Evolutionary conservation across 768 basidiomycete species (phyloP), one percentile per base, ranked within the genome.

Genomic region (Calocybe cyanea): DNA sequence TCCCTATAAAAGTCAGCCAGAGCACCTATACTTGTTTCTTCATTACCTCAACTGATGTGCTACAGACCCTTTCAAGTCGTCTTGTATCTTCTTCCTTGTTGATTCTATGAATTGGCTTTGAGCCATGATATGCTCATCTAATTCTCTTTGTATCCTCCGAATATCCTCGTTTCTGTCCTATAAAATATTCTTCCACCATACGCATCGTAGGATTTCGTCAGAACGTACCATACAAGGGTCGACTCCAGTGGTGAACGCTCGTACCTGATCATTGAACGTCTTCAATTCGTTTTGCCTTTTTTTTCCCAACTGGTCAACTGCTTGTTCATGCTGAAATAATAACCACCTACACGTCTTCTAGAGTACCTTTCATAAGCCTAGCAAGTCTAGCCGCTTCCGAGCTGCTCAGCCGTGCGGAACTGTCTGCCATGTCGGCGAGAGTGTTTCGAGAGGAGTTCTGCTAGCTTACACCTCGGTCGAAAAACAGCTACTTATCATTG

Each of bases 31-130:
- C 25, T 17, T 24, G 28, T 14, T 33, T 1, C 21, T n/a, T 13
- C 32, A 69, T 21, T 44, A 70, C 72, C 57, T 59, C 54, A 73
- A 52, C 15, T 60, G 48, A 17, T 63, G 57, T 0, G 48, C 42
- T 17, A 68, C 52, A 28, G 48, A 21, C 3, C 28, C 43, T 39
- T 56, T 57, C 28, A 62, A 55, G 21, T 56, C 56, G 7, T 60
- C 57, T 21, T 52, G 47, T 14, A 64, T 59, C 15, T 20, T 54
- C 32, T 47, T 55, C 48, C 59, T 67, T 23, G 64, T 62, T 19
- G 56, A 61, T 13, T 57, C 53, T 7, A 66, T 61, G 10, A 63
- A 54, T n/a, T 45, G 20, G 7, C 42, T 3, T 37, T 50, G 49
- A 5, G 38, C 31, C 38, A 42, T 51, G 7, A 41, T 18, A 28